phyloP scores from a whole-genome alignment of 768 basidiomycete species.

The Pleurotus giganteus region DNA sequence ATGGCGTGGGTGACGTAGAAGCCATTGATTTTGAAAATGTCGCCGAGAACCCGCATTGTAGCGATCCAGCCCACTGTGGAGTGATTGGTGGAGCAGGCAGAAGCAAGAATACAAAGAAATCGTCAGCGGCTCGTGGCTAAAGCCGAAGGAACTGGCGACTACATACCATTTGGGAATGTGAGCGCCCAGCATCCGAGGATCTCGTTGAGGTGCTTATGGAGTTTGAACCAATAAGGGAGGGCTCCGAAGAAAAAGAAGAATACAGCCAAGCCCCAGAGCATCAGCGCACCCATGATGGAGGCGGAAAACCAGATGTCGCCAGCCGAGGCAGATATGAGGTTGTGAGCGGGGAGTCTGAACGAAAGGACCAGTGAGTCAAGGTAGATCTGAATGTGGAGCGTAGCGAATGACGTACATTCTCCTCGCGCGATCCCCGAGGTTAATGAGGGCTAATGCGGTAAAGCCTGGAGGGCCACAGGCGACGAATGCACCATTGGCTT shows the following conservation, averaged over 20 bases:
- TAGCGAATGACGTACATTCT: constrained; percentile 29
- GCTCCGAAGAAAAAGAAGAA: constrained; percentile 46
- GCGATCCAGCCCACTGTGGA: constrained; percentile 43
- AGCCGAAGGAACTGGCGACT: not conserved
- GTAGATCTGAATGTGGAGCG: not conserved
- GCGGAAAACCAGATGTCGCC: constrained; percentile 45
- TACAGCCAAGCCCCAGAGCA: constrained; percentile 45
- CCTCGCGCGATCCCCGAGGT: constrained; percentile 35
- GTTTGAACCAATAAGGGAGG: constrained; percentile 47
- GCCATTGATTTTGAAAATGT: constrained; percentile 37
- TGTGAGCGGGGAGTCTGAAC: constrained; percentile 29
- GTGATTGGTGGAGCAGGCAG: not conserved
- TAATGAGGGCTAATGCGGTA: constrained; percentile 45
- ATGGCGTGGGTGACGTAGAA: constrained; percentile 38
- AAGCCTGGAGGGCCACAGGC: constrained; percentile 49
- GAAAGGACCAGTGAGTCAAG: not conserved
- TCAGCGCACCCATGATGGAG: constrained; percentile 35
- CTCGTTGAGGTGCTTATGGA: constrained; percentile 42
- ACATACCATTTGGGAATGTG: constrained; percentile 43
- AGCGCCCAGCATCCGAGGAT: constrained; percentile 50
- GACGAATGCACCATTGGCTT: constrained; percentile 48
- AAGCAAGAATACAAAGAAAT: not conserved
- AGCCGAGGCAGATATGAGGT: constrained; percentile 33
- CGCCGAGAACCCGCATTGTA: constrained; percentile 37
- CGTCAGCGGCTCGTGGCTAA: not conserved